Conservation (phyloP, 768 basidiomycete species). For the Lyophyllum atratum region DNA sequence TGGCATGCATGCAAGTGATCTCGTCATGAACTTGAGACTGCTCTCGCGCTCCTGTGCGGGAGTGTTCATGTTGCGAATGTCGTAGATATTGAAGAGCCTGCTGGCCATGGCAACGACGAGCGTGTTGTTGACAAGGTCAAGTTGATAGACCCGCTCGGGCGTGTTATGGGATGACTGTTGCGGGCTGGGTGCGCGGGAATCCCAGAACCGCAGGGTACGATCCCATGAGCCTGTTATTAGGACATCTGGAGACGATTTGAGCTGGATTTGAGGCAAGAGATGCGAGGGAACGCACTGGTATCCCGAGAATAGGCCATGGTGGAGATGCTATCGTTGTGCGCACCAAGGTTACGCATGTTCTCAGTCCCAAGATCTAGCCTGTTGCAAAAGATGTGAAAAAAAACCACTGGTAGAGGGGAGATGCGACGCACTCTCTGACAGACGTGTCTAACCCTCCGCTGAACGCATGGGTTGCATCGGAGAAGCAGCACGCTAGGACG, state of each 20-base stretch:
- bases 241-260: slow-evolving; percentile 43
- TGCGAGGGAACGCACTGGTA: slow-evolving; percentile 48
- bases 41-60: slow-evolving; percentile 86
- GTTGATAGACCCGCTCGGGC: slow-evolving; percentile 84
- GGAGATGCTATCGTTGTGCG: slow-evolving; percentile 80
- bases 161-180: slow-evolving; percentile 64
- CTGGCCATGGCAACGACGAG: slow-evolving; percentile 95
- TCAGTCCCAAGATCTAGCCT: slow-evolving; percentile 82
- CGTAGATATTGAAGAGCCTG: slow-evolving; percentile 87
- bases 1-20: slow-evolving; percentile 88
- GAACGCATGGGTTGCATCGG: slow-evolving; percentile 66
- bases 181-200: slow-evolving; percentile 62
- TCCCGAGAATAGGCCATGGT: slow-evolving; percentile 71
- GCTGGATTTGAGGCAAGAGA: not conserved
- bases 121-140: slow-evolving; percentile 76
- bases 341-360: slow-evolving; percentile 72
- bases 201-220: slow-evolving; percentile 85
- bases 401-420: not conserved
- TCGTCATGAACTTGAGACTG: slow-evolving; percentile 93
- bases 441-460: slow-evolving; percentile 88
- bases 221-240: slow-evolving; percentile 94
- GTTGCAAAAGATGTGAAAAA: not conserved
- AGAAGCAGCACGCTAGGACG: slow-evolving; percentile 81
- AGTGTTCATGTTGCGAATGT: slow-evolving; percentile 74
- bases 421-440: slow-evolving; percentile 71